These are phyloP conservation scores for Penicillium pancosmium DNA, from an alignment of 495 filamentous ascomycete genomes.

Conservation along the genomic window DNA sequence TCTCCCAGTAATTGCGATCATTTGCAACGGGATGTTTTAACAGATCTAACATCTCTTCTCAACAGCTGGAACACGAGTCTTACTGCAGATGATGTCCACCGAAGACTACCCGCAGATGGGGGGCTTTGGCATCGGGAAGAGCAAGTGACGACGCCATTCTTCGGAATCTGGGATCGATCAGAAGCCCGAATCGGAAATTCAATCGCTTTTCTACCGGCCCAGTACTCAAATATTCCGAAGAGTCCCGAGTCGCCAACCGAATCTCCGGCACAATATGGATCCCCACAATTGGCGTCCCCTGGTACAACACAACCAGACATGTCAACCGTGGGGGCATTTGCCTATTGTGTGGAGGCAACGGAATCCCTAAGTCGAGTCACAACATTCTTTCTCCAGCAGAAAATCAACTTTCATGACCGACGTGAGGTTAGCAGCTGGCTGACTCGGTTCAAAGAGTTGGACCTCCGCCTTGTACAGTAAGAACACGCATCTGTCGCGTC, in stretches of 20 bases:
- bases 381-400: conserved; percentile 42
- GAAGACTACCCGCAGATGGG: conserved; percentile 28
- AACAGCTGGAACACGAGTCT: conserved; percentile 44
- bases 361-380: conserved; percentile 40
- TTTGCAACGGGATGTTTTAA: not conserved
- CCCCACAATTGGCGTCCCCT: conserved; percentile 20
- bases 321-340: conserved; percentile 43
- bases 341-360: conserved; percentile 47
- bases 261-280: conserved; percentile 12
- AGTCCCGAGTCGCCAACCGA: conserved; percentile 18
- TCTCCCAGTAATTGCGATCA: not conserved
- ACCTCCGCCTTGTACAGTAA: conserved; percentile 43
- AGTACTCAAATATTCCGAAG: conserved; percentile 5
- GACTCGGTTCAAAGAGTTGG: conserved; percentile 48
- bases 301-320: conserved; percentile 8
- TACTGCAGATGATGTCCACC: conserved; percentile 32
- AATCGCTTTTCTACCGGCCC: conserved; percentile 22
- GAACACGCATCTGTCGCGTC: not conserved
- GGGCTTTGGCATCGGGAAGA: conserved; percentile 34
- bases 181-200: conserved; percentile 37
- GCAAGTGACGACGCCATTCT: conserved; percentile 39
- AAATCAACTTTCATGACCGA: conserved; percentile 32
- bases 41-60: not conserved
- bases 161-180: conserved; percentile 45
- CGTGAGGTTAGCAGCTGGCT: conserved; percentile 43